Base-by-base conservation (phyloP, 257 asterid genomes). In the Mitragyna speciosa region DNA sequence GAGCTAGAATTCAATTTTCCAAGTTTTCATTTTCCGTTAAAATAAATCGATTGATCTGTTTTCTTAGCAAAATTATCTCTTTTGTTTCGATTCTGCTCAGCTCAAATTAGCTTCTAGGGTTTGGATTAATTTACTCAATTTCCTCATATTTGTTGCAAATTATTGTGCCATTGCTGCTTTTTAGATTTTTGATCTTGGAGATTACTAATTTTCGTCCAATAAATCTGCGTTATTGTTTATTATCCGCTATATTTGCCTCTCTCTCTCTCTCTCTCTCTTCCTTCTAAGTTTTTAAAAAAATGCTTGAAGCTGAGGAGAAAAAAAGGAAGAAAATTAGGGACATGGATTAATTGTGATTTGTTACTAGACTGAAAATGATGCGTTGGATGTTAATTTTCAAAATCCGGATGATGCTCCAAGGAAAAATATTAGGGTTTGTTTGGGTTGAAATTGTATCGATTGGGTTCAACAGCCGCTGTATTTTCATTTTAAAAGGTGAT, bases 31-130 rank as follows among this genome's bases (percentile, higher is more conserved):
- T 49, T 51, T 22, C 2, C 22, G 30, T 24, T 52, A 0, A 19
- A 56, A 6, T 41, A 20, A 41, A 10, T 56, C 12, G 63, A 31
- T 22, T 54, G 14, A 66, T 66, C 33, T 19, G 39, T 54, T 2
- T 2, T 26, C 0, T 30, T 31, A 1, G 33, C 17, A 59, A 47
- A 22, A 5, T 43, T n/a, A 22, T 22, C 12, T 41, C 68, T 0
- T 63, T 59, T 47, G 48, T 39, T 63, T 39, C 28, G 61, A 74
- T 49, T 31, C 54, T 68, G 47, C 22, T 49, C 12, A 3, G 33
- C 67, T 0, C 14, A 33, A 4, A 6, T 5, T 49, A 12, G 36
- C 17, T 70, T 81, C 43, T 76, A 76, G 84, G 81, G 78, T 63
- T 81, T 77, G 73, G 73, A 28, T 81, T 69, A 10, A 30, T 75